Evolutionary conservation across 1,284 basidiomycete genomes (phyloP).

Genomic region (Malassezia restricta): DNA sequence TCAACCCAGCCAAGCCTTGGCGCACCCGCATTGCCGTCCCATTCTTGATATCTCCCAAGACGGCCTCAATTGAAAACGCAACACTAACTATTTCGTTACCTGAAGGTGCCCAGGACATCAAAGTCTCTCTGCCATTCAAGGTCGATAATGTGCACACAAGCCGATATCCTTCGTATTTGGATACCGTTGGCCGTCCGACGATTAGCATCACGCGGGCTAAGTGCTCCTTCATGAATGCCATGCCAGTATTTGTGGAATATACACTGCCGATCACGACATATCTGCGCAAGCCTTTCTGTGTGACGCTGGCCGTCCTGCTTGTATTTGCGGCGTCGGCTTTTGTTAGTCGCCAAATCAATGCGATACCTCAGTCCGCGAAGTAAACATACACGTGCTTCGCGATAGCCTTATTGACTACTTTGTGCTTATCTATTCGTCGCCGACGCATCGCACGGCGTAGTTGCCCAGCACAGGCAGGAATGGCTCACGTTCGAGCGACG

Average conservation of each 20-base stretch:
- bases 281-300: constrained; percentile 23
- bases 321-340: constrained; percentile 17
- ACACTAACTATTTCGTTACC: constrained; percentile 72
- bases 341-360: constrained; percentile 1
- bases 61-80: constrained; percentile 68
- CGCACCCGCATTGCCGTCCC: constrained; percentile 65
- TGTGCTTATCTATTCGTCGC: constrained; percentile 6
- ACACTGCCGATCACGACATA: constrained; percentile 18
- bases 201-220: constrained; percentile 60
- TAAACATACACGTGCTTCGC: not conserved
- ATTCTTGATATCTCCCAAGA: constrained; percentile 68
- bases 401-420: no score
- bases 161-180: constrained; percentile 74
- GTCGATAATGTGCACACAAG: constrained; percentile 55
- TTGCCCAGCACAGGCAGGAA: constrained; percentile 7
- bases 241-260: constrained; percentile 29
- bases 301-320: constrained; percentile 10
- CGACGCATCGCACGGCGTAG: constrained; percentile 6
- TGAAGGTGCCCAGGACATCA: constrained; percentile 70
- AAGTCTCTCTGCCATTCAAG: constrained; percentile 65
- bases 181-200: constrained; percentile 75
- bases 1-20: constrained; percentile 49
- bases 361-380: not conserved
- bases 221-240: constrained; percentile 9
- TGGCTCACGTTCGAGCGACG: constrained; percentile 9